phyloP scores from a whole-genome alignment of 495 filamentous ascomycete genomes.

The Tuber aestivum region DNA sequence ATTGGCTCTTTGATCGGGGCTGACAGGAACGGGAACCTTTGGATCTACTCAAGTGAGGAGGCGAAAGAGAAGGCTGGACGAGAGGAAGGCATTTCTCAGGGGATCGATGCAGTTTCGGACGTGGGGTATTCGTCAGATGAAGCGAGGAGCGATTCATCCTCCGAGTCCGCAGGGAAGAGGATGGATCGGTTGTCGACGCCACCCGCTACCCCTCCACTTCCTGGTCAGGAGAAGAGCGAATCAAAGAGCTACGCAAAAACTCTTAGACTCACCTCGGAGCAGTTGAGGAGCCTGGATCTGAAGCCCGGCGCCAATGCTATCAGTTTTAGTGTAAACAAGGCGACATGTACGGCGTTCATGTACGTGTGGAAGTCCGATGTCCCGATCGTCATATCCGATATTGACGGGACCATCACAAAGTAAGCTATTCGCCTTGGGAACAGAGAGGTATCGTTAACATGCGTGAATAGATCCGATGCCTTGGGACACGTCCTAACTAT shows the following conservation, averaged over 20 bases:
- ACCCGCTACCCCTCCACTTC: constrained; percentile 64
- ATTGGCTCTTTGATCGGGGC: constrained; percentile 91
- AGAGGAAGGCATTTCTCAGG: constrained; percentile 50
- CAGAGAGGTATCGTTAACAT: constrained; percentile 1
- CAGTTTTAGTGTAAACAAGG: constrained; percentile 92
- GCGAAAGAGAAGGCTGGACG: constrained; percentile 71
- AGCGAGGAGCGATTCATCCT: constrained; percentile 41
- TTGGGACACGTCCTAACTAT: constrained; percentile 96
- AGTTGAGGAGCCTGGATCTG: constrained; percentile 78
- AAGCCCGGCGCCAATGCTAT: constrained; percentile 81
- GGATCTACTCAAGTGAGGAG: constrained; percentile 98
- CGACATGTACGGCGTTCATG: constrained; percentile 86
- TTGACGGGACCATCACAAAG: constrained; percentile 98
- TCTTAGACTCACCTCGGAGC: constrained; percentile 88
- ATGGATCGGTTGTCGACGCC: constrained; percentile 51
- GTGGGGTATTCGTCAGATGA: constrained; percentile 91
- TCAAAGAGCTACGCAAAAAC: constrained; percentile 93
- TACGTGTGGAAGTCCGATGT: constrained; percentile 84
- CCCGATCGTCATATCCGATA: constrained; percentile 95
- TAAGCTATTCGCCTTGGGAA: constrained; percentile 38
- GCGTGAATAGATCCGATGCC: constrained; percentile 64
- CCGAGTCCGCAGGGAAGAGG: constrained; percentile 30
- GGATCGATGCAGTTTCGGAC: constrained; percentile 63
- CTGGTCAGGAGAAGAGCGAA: constrained; percentile 45
- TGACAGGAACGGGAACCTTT: constrained; percentile 90